Conservation (phyloP, 2,329 filamentous ascomycete species). For the Cladosporium sp. region DNA sequence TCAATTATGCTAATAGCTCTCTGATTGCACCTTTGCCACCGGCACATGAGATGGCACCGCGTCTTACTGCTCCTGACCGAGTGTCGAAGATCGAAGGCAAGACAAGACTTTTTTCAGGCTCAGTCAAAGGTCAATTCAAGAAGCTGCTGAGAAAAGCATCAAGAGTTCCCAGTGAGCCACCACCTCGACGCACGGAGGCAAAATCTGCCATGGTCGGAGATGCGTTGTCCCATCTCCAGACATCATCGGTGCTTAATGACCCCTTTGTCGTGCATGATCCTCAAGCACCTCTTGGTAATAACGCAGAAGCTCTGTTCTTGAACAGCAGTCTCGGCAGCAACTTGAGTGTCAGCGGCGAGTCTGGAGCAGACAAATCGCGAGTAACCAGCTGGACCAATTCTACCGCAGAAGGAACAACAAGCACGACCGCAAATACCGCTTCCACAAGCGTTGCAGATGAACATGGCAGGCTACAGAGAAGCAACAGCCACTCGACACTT, state of each 20-base stretch:
- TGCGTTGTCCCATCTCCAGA: neutral
- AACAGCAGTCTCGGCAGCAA: constrained; percentile 44
- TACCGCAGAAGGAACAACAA: constrained; percentile 52
- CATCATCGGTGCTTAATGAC: neutral
- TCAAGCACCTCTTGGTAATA: neutral
- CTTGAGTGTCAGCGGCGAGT: constrained; percentile 35
- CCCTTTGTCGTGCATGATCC: constrained; percentile 3
- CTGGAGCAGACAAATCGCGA: constrained; percentile 53
- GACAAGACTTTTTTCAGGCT: constrained; percentile 48
- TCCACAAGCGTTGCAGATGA: constrained; percentile 13
- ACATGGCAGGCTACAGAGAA: constrained; percentile 13
- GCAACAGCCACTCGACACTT: constrained; percentile 18
- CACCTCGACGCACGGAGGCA: constrained; percentile 47
- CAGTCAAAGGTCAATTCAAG: constrained; percentile 58
- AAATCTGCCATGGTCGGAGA: constrained; percentile 15
- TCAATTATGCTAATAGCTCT: constrained; percentile 23
- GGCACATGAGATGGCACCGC: constrained; percentile 1
- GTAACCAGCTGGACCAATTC: constrained; percentile 71
- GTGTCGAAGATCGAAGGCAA: constrained; percentile 48
- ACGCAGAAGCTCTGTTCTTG: constrained; percentile 1
- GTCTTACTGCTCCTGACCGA: neutral
- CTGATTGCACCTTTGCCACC: constrained; percentile 13
- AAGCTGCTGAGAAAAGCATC: constrained; percentile 48
- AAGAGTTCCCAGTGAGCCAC: constrained; percentile 36
- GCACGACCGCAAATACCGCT: constrained; percentile 36